A percentile compares a stretch with the other conserved stretches of the same genome.
Conservation (phyloP, 2,329 filamentous ascomycete species). For the Emmonsiellopsis sp. region DNA sequence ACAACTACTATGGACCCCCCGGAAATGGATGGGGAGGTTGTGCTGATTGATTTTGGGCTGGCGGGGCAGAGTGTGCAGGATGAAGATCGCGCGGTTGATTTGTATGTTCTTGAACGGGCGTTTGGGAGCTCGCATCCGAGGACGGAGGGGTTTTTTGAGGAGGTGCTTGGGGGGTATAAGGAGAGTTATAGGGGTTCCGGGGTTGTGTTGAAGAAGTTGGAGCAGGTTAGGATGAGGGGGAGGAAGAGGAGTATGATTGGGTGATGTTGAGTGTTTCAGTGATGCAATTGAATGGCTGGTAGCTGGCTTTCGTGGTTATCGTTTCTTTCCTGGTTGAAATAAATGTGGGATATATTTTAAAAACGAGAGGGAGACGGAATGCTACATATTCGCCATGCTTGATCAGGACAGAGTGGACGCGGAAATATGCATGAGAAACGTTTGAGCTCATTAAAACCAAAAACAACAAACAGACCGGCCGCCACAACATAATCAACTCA, state of each 20-base stretch:
- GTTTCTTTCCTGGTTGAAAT: neutral
- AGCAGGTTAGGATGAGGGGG: slow-evolving; percentile 88
- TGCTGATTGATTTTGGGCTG: slow-evolving; percentile 91
- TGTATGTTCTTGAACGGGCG: slow-evolving; percentile 90
- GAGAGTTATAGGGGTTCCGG: slow-evolving; percentile 65
- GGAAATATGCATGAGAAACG: neutral
- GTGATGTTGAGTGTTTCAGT: slow-evolving; percentile 28
- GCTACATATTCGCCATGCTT: slow-evolving; percentile 17
- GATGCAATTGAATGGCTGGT: neutral
- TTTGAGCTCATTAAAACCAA: neutral
- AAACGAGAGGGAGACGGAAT: slow-evolving; percentile 1
- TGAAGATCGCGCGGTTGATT: slow-evolving; percentile 88
- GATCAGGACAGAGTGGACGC: neutral
- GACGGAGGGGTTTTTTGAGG: slow-evolving; percentile 65
- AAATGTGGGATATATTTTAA: neutral
- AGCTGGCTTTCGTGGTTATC: neutral
- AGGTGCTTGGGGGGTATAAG: slow-evolving; percentile 66
- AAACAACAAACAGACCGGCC: slow-evolving; percentile 4
- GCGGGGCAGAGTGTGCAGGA: slow-evolving; percentile 72
- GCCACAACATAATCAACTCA: slow-evolving; percentile 12
- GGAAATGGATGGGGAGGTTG: slow-evolving; percentile 59
- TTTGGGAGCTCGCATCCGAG: slow-evolving; percentile 91
- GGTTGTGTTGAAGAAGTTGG: slow-evolving; percentile 68
- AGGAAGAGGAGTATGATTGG: slow-evolving; percentile 97
- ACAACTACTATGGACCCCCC: slow-evolving; percentile 10